Conservation (phyloP, 495 filamentous ascomycete species). For the Podospora pseudopauciseta region DNA sequence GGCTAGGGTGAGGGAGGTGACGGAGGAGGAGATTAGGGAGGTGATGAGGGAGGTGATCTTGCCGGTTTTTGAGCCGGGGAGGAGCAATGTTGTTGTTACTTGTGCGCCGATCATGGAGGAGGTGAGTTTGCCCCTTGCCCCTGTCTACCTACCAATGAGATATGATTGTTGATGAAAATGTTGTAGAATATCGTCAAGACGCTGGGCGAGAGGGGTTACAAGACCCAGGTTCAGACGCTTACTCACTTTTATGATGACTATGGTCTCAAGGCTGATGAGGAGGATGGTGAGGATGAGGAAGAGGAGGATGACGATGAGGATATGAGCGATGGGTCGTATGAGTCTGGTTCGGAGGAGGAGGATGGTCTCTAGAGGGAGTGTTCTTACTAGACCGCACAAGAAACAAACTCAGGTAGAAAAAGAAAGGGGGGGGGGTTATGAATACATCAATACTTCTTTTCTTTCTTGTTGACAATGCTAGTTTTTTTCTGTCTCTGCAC, state of each 20-base stretch:
- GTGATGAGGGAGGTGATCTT: conserved; percentile 72
- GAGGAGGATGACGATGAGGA: conserved; percentile 54
- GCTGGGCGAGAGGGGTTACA: conserved; percentile 72
- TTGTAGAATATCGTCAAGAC: conserved; percentile 63
- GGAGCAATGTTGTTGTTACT: conserved; percentile 81
- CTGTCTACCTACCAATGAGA: conserved; percentile 12
- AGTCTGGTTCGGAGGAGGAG: conserved; percentile 27
- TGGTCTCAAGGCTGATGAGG: conserved; percentile 69
- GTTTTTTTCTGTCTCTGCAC: neutral
- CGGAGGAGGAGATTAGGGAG: conserved; percentile 68
- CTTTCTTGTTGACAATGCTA: neutral
- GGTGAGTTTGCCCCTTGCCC: conserved; percentile 48
- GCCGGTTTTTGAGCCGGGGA: conserved; percentile 71
- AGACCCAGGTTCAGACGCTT: conserved; percentile 67
- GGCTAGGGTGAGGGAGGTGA: conserved; percentile 69
- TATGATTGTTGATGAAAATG: conserved; percentile 13
- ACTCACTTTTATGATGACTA: conserved; percentile 88
- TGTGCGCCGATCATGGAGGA: conserved; percentile 81
- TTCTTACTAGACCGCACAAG: neutral
- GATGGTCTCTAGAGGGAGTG: conserved; percentile 13
- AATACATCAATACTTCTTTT: neutral
- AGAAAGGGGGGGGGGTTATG: neutral
- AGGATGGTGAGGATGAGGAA: conserved; percentile 62
- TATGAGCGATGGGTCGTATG: conserved; percentile 26
- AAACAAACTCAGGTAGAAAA: neutral